Evolutionary conservation across 139 green algal genomes (phyloP).

Genomic region (Nannochloris sp.): DNA sequence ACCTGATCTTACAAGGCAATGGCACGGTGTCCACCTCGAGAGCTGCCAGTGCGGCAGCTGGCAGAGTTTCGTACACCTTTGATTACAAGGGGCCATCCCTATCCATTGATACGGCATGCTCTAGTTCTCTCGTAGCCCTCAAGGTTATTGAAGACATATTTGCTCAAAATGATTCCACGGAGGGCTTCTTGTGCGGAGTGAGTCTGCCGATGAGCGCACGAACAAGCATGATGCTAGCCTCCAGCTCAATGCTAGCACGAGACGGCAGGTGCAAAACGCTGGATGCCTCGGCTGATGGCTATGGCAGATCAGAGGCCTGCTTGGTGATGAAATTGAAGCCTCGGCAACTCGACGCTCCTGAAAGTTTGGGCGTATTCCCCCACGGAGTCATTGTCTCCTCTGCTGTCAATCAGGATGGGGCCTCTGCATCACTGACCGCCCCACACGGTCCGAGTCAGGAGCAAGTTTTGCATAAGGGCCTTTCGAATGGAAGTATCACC

Average conservation of each 20-base stretch:
- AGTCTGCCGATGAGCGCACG: constrained; percentile 36
- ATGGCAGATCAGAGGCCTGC: constrained; percentile 63
- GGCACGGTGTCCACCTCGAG: constrained; percentile 29
- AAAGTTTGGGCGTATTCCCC: too few relatives aligned
- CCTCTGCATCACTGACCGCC: background rate
- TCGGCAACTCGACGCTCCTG: background rate
- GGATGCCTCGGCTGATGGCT: constrained; percentile 63
- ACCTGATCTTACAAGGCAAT: constrained; percentile 1
- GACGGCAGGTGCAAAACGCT: constrained; percentile 62
- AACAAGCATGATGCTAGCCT: constrained; percentile 25
- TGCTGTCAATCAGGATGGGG: constrained; percentile 1
- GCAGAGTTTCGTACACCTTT: constrained; percentile 64
- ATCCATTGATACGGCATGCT: constrained; percentile 76
- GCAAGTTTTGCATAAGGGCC: background rate
- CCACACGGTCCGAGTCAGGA: background rate
- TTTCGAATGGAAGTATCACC: background rate
- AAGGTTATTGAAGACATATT: constrained; percentile 32
- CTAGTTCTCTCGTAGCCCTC: constrained; percentile 53
- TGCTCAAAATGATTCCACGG: background rate
- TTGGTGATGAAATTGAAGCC: constrained; percentile 1
- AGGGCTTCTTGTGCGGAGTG: constrained; percentile 25
- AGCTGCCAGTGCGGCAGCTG: constrained; percentile 53
- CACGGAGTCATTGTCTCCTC: background rate
- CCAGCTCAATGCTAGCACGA: constrained; percentile 48
- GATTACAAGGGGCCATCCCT: constrained; percentile 52